Evolutionary conservation across 441 rosid species (phyloP), one percentile per base, ranked within the genome.

Genomic region (Bruguiera hainesii): DNA sequence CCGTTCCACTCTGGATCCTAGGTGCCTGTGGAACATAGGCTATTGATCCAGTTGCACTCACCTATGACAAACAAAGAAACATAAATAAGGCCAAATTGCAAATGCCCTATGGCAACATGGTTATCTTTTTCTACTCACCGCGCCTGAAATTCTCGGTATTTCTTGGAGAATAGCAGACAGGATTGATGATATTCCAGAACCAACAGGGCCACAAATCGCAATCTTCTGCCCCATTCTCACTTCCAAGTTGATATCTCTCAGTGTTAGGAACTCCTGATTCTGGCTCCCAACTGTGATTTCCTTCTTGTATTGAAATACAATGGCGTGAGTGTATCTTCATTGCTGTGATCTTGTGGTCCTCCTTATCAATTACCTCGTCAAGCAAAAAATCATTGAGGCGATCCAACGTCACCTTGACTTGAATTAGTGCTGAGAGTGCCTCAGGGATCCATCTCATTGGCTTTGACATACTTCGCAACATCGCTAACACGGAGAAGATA

Each of bases 1-100:
- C 65, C 7, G 87, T 85, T 63, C 96, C 96, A 72, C 93, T 87
- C 56, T 87, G 96, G 68, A 89, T 84, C 96, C 91, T 85, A 53
- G 96, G 78, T 13, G 75, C 78, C 77, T 87, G 96, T 71, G 93
- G 79, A 46, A 85, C 93, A 74, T 85, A 89, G 33, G 89, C 93
- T 25, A 84, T 73, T 29, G 86, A 75, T 23, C 91, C 87, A 3
- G 56, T 72, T 19, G 82, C 72, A 50, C 67, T 56, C 60, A 82
- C 90, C 96, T 87, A 65, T 53, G 13, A 37, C 42, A 37, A 37
- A 37, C 42, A 37, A 37, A 37, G 15, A 37, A 37, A 9, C 42
- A 37, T 13, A 37, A 37, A 20, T 21, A 21, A n/a, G 21, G 57
- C 26, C 21, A 53, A 28, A 53, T 9, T 53, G 26, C 28, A 53